Evolutionary conservation across 2,329 filamentous ascomycete genomes (phyloP).

Genomic region (Alternaria arborescens): DNA sequence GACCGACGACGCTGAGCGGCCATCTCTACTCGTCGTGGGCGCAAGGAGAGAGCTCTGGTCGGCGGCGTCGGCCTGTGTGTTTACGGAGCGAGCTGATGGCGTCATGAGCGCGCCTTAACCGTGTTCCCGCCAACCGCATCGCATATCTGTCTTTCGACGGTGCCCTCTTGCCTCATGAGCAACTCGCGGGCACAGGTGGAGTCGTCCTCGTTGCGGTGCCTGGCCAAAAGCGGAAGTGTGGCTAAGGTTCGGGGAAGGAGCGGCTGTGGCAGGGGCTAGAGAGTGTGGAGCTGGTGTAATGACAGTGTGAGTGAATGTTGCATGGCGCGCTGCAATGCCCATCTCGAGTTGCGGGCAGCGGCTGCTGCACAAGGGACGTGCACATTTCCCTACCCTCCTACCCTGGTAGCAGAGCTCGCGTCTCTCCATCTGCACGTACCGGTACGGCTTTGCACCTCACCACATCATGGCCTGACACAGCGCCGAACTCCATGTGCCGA

Average conservation of each 20-base stretch:
- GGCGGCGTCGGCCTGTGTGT: constrained; percentile 48
- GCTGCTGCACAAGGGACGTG: constrained; percentile 15
- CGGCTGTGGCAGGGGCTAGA: constrained; percentile 23
- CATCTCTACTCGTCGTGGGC: constrained; percentile 60
- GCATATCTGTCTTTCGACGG: constrained; percentile 44
- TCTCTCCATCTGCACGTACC: background rate
- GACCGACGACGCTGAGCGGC: constrained; percentile 62
- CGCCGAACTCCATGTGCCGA: constrained; percentile 23
- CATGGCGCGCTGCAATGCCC: constrained; percentile 10
- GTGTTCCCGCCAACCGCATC: constrained; percentile 48
- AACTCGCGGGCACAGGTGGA: constrained; percentile 30
- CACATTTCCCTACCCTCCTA: constrained; percentile 8
- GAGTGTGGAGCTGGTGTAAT: constrained; percentile 21
- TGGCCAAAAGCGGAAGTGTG: constrained; percentile 23
- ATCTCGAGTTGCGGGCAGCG: constrained; percentile 17
- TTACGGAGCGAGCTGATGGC: constrained; percentile 51
- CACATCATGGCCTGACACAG: constrained; percentile 39
- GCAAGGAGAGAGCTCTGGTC: constrained; percentile 54
- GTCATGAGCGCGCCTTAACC: constrained; percentile 55
- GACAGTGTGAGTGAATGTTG: constrained; percentile 14
- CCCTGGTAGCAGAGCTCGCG: background rate
- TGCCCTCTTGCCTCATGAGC: constrained; percentile 47
- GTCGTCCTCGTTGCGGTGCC: constrained; percentile 21
- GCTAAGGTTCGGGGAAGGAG: constrained; percentile 21
- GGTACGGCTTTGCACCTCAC: constrained; percentile 18